Conservation (phyloP, 495 filamentous ascomycete species). For the Penicillium fimorum region DNA sequence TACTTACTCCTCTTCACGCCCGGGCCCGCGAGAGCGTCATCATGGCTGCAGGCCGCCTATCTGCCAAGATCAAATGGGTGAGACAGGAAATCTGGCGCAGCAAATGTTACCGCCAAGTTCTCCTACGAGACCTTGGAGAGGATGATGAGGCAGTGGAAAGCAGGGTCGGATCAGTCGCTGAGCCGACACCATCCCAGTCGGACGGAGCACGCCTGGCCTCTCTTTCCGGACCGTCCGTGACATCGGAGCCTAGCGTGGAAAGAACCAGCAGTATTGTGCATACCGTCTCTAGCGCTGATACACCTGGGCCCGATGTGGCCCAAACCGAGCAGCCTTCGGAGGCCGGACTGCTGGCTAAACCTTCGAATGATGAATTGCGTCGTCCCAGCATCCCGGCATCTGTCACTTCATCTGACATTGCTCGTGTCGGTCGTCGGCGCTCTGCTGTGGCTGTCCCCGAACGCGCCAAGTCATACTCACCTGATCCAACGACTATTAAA, state of each 20-base stretch:
- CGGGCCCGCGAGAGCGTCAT: constrained; percentile 85
- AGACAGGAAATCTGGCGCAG: constrained; percentile 91
- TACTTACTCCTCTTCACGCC: constrained; percentile 83
- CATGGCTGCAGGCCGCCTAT: constrained; percentile 77
- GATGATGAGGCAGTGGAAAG: constrained; percentile 43
- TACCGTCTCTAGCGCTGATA: constrained; percentile 22
- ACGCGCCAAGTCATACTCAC: constrained; percentile 32
- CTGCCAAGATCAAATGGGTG: constrained; percentile 89
- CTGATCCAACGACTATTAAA: constrained; percentile 18
- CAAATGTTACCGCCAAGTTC: constrained; percentile 86
- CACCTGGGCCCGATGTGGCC: constrained; percentile 9
- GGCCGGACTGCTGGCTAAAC: constrained; percentile 18
- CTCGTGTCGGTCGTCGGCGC: constrained; percentile 29
- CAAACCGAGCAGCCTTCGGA: constrained; percentile 15
- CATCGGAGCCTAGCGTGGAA: constrained; percentile 19
- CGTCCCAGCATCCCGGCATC: constrained; percentile 40
- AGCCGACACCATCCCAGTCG: constrained; percentile 15
- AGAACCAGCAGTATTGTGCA: constrained; percentile 23
- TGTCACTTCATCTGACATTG: constrained; percentile 31
- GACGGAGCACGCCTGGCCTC: constrained; percentile 19
- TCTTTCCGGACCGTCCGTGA: constrained; percentile 23
- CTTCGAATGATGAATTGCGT: constrained; percentile 29
- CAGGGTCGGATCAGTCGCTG: constrained; percentile 16
- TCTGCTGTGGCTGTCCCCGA: constrained; percentile 30
- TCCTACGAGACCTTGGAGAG: constrained; percentile 80